phyloP scores from a whole-genome alignment of 345 rosid genomes.

The Boechera retrofracta region DNA sequence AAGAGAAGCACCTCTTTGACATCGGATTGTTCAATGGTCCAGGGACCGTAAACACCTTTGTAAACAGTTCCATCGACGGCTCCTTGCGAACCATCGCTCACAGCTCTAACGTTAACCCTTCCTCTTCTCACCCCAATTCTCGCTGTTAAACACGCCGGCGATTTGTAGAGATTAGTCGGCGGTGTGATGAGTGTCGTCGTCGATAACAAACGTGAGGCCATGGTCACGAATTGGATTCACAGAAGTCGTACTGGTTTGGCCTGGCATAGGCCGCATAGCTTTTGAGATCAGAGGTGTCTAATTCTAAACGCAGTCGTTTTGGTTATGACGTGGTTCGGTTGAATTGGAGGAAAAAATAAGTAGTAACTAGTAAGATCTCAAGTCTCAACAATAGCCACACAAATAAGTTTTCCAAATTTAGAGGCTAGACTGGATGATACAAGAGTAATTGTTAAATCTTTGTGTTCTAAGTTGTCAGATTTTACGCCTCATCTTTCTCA shows the following conservation, averaged over 20 bases:
- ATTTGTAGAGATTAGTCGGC: slow-evolving; percentile 18
- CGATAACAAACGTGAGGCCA: slow-evolving; percentile 55
- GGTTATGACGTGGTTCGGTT: slow-evolving; percentile 9
- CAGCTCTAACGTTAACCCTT: slow-evolving; percentile 49
- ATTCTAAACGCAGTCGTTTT: slow-evolving; percentile 8
- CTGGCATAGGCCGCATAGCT: not conserved
- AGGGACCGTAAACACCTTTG: slow-evolving; percentile 78
- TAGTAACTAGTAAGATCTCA: not conserved
- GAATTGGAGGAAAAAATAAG: not conserved
- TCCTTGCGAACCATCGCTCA: slow-evolving; percentile 58
- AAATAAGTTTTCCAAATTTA: not conserved
- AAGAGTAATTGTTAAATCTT: not conserved
- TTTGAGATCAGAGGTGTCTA: not conserved
- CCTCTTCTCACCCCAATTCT: slow-evolving; percentile 24
- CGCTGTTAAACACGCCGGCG: not conserved
- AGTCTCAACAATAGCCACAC: not conserved
- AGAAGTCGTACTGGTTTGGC: slow-evolving; percentile 12
- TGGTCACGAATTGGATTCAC: slow-evolving; percentile 12
- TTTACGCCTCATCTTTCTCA: not conserved
- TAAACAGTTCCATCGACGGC: slow-evolving; percentile 61
- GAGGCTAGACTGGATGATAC: not conserved
- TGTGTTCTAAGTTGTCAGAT: not conserved
- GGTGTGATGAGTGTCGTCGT: slow-evolving; percentile 40
- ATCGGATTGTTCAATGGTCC: slow-evolving; percentile 83
- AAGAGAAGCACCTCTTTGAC: slow-evolving; percentile 69